Percentiles rank a stretch among this genome's conserved stretches.
Evolutionary conservation across 768 basidiomycete species (phyloP).

Genomic region (Glaciozyma antarctica): DNA sequence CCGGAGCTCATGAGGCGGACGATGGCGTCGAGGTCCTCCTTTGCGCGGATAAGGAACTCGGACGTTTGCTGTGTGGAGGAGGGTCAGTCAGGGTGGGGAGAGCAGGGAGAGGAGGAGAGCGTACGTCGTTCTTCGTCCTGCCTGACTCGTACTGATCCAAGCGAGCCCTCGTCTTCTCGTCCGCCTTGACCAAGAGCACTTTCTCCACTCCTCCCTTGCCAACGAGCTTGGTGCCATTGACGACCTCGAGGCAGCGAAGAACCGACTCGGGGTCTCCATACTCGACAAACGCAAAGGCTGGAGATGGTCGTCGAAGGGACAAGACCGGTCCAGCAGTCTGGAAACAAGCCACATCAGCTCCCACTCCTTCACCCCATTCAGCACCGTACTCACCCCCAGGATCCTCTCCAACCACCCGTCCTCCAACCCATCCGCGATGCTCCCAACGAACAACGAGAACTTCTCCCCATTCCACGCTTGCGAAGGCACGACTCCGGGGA

Average conservation of each 20-base stretch:
- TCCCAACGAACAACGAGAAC: conserved; percentile 33
- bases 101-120: conserved; percentile 35
- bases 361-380: neutral
- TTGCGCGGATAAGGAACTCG: conserved; percentile 28
- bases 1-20: conserved; percentile 14
- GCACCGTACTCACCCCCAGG: conserved; percentile 24
- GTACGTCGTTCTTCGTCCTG: conserved; percentile 70
- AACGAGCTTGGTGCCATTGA: conserved; percentile 57
- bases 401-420: conserved; percentile 33
- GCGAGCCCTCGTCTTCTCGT: conserved; percentile 84
- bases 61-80: neutral
- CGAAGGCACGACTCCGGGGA: neutral
- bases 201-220: conserved; percentile 57
- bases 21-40: conserved; percentile 22
- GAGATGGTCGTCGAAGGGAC: conserved; percentile 85
- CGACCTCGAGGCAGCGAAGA: conserved; percentile 58
- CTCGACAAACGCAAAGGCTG: conserved; percentile 93
- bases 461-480: conserved; percentile 16
- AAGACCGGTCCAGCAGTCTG: conserved; percentile 84
- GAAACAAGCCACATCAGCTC: neutral
- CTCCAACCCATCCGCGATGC: conserved; percentile 30
- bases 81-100: neutral
- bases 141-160: conserved; percentile 74
- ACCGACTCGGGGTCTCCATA: conserved; percentile 90
- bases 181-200: conserved; percentile 76